Base-by-base conservation (phyloP, 176 grass and related monocot species). In the Areca catechu region DNA sequence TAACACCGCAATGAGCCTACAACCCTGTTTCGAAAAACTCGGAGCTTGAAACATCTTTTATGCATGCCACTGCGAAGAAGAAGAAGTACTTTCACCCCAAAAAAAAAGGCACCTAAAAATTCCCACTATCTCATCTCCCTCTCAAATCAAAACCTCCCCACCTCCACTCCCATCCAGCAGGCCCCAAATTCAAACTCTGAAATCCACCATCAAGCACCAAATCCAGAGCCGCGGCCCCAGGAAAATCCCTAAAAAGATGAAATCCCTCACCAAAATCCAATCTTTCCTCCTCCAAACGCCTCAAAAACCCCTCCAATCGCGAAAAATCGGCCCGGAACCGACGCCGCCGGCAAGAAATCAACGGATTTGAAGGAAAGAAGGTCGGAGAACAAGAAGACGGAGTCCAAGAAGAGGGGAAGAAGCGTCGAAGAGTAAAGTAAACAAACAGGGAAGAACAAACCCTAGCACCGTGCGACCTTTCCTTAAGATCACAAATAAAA, bases 1-100 rank as follows among this genome's bases (percentile, higher is more conserved):
- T 17, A 68, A 50, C 29, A 91, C 82, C 3, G 79, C 79, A 9
- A 91, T 60, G 53, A 86, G 72, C 10, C 21, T 53, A 34, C 82
- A 77, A 0, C 63, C 79, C 51, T 48, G 68, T 47, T 16, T 63
- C 50, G 56, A 15, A 5, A 49, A 56, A 61, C 58, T 66, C 57
- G 68, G 63, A 57, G 58, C 30, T 37, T 69, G 82, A 58, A 68
- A 73, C 87, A 90, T 90, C 53, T 25, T 53, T 37, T 6, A 47
- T 52, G 17, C 7, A 63, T 48, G 34, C 2, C 20, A 62, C 52
- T 20, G 34, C 34, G 34, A 43, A 43, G 34, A 43, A 18, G 20
- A 51, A 27, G 20, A 29, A 29, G 27, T 5, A 29, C 27, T 29
- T 29, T 29, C 27, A 29, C 27, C 27, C 5, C 5, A 29, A 29